These are phyloP conservation scores for Fusarium azukiicola DNA, from an alignment of 2,329 filamentous ascomycete species.

Conservation along the genomic window DNA sequence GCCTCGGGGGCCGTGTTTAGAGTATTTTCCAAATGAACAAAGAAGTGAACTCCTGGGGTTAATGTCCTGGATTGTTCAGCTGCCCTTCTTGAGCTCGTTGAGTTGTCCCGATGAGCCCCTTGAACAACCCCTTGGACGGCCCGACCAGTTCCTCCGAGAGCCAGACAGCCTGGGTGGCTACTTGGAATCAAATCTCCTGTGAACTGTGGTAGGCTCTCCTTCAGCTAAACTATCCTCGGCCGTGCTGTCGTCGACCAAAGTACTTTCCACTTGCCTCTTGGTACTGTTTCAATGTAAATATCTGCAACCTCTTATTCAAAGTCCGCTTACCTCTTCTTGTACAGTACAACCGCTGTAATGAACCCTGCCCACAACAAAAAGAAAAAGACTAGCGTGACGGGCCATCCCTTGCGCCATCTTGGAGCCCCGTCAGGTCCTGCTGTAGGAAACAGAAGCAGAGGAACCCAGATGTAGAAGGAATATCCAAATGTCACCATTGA, in stretches of 20 bases:
- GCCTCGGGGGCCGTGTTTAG: too few species aligned
- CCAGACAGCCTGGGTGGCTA: neutral
- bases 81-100: too few species aligned
- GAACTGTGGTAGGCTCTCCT: neutral
- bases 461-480: constrained; percentile 27
- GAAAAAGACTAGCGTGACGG: constrained; percentile 19
- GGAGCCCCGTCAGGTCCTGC: constrained; percentile 22
- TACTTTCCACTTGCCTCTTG: neutral
- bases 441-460: constrained; percentile 25
- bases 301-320: too few species aligned
- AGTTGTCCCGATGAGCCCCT: too few species aligned
- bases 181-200: neutral
- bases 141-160: too few species aligned
- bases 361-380: constrained; percentile 26
- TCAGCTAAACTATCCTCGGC: neutral
- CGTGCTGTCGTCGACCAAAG: neutral
- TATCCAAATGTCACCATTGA: constrained; percentile 33
- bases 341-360: constrained; percentile 5
- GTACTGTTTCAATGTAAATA: too few species aligned
- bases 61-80: too few species aligned
- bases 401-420: constrained; percentile 32
- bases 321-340: constrained; percentile 13
- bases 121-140: too few species aligned
- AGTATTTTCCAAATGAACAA: too few species aligned
- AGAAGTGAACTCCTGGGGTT: too few species aligned